These are phyloP conservation scores for Fusarium luffae DNA, from an alignment of 2,329 filamentous ascomycete genomes.

Conservation along the genomic window DNA sequence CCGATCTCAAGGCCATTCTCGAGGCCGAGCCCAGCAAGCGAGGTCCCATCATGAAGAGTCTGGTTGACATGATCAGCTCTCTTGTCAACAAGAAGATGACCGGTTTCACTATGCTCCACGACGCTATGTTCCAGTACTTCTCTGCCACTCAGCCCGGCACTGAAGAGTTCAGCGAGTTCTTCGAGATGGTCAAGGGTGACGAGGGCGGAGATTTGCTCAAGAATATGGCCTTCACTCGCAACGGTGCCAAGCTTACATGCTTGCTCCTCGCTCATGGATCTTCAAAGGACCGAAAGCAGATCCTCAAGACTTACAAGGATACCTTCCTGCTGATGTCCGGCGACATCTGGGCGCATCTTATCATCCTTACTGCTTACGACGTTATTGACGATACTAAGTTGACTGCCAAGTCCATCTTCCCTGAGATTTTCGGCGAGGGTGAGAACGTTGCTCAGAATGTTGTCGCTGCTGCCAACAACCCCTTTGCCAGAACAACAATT, in stretches of 20 bases:
- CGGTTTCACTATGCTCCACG: slow-evolving; percentile 97
- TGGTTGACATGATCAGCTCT: slow-evolving; percentile 88
- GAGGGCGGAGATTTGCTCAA: slow-evolving; percentile 90
- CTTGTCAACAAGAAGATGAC: slow-evolving; percentile 96
- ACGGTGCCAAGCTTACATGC: slow-evolving; percentile 83
- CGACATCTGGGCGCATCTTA: slow-evolving; percentile 80
- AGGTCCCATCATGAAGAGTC: slow-evolving; percentile 83
- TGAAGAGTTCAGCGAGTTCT: slow-evolving; percentile 85
- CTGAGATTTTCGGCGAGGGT: slow-evolving; percentile 83
- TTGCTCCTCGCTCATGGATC: slow-evolving; percentile 84
- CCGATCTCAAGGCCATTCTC: slow-evolving; percentile 81
- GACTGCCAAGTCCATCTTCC: slow-evolving; percentile 84
- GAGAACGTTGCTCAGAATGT: slow-evolving; percentile 72
- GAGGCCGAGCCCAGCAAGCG: slow-evolving; percentile 85
- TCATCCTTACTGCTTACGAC: slow-evolving; percentile 88
- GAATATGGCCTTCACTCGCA: slow-evolving; percentile 95
- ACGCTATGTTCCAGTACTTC: slow-evolving; percentile 98
- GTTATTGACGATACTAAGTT: slow-evolving; percentile 95
- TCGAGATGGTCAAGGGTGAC: slow-evolving; percentile 91
- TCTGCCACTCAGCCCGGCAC: slow-evolving; percentile 79
- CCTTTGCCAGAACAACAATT: slow-evolving; percentile 73
- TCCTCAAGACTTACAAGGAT: slow-evolving; percentile 91
- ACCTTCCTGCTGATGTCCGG: slow-evolving; percentile 86
- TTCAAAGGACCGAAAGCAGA: slow-evolving; percentile 91
- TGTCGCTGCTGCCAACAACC: slow-evolving; percentile 71